These are phyloP conservation scores for Scheffersomyces stambukii DNA, from an alignment of 1,139 yeast genomes.

Conservation along the genomic window DNA sequence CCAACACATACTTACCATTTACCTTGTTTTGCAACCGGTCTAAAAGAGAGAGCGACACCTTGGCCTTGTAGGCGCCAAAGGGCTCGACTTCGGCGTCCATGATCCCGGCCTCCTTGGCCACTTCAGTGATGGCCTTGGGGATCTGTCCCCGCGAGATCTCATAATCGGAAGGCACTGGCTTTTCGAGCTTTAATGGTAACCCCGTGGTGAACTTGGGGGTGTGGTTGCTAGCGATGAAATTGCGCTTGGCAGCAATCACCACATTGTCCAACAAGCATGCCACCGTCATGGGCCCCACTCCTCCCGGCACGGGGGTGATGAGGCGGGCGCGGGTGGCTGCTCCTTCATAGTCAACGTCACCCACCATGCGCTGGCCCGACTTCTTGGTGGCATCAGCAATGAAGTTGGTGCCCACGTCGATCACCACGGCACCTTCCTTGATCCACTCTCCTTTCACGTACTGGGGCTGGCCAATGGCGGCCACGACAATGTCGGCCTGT, in stretches of 20 bases:
- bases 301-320: conserved; percentile 98
- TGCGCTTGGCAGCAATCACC: conserved; percentile 69
- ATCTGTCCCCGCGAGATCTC: conserved; percentile 87
- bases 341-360: conserved; percentile 82
- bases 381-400: conserved; percentile 72
- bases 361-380: conserved; percentile 83
- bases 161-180: conserved; percentile 91
- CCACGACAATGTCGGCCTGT: conserved; percentile 85
- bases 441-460: conserved; percentile 89
- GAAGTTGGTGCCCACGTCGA: conserved; percentile 96
- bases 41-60: conserved; percentile 71
- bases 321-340: conserved; percentile 64
- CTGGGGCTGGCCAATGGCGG: conserved; percentile 84
- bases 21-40: conserved; percentile 65
- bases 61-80: conserved; percentile 90
- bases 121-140: conserved; percentile 78
- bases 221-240: conserved; percentile 39
- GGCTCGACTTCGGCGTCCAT: conserved; percentile 82
- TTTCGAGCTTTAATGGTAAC: conserved; percentile 57
- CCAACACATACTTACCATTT: conserved; percentile 87
- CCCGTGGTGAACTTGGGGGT: conserved; percentile 56
- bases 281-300: conserved; percentile 99
- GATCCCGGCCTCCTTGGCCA: conserved; percentile 84
- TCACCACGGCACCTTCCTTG: conserved; percentile 77
- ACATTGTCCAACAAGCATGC: conserved; percentile 93